A percentile compares a stretch with the other conserved stretches of the same genome.
Conservation (phyloP, 352 stramenopile genomes). For the Phytophthora fragariae region DNA sequence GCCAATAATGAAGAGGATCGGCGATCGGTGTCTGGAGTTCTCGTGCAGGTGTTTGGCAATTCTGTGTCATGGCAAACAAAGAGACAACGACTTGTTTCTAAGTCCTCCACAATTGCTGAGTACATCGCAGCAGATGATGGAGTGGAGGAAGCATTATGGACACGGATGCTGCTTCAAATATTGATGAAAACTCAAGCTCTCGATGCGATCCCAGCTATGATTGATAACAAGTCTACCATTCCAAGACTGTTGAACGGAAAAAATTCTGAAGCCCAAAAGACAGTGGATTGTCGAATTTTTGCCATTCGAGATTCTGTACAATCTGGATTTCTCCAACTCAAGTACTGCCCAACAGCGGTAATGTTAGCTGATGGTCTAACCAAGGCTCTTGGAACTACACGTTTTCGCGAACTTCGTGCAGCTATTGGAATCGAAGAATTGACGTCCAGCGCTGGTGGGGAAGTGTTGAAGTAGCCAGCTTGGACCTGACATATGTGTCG, state of each 20-base stretch:
- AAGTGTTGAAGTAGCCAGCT: too few relatives aligned
- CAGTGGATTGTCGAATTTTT: not conserved
- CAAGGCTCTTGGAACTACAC: not conserved
- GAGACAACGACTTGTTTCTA: conserved; percentile 1
- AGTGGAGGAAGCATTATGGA: not conserved
- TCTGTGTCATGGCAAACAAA: conserved; percentile 3
- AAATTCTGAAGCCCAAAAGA: not conserved
- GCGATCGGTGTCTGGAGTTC: not conserved
- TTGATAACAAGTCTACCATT: not conserved
- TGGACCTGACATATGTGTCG: too few relatives aligned
- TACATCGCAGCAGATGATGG: not conserved
- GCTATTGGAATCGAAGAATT: too few relatives aligned
- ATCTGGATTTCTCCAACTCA: not conserved
- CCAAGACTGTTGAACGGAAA: not conserved
- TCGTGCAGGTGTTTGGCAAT: not conserved
- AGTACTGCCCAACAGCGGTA: not conserved
- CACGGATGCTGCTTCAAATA: not conserved
- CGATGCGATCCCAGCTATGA: not conserved
- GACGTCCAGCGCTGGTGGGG: too few relatives aligned
- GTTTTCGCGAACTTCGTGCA: too few relatives aligned
- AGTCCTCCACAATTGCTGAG: not conserved
- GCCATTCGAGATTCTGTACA: not conserved
- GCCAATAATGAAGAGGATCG: conserved; percentile 4
- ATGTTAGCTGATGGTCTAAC: not conserved
- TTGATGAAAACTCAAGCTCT: not conserved